A percentile compares a stretch with the other conserved stretches of the same genome.
phyloP scores from a whole-genome alignment of 1,284 basidiomycete species.

The Phlebopus sp. region DNA sequence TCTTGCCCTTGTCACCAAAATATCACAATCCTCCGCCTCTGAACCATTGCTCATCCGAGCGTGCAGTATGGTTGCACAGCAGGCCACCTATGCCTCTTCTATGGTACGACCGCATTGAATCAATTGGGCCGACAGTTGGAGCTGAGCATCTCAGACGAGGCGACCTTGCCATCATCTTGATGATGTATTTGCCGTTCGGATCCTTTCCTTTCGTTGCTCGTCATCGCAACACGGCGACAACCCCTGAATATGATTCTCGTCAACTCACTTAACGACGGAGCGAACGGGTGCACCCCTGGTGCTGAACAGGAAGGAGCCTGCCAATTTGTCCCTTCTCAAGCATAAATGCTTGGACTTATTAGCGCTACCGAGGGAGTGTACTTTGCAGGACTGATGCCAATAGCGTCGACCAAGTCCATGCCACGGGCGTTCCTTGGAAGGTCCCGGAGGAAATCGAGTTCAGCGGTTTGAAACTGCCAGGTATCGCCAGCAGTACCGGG shows the following conservation, averaged over 20 bases:
- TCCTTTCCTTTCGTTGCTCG: not conserved
- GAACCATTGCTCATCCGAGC: too few relatives aligned
- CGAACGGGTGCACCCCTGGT: conserved; percentile 1
- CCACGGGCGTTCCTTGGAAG: not conserved
- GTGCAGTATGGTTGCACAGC: too few relatives aligned
- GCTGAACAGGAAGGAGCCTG: conserved; percentile 12
- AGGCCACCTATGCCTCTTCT: too few relatives aligned
- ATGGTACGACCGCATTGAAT: too few relatives aligned
- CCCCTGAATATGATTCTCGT: conserved; percentile 21
- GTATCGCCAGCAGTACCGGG: conserved; percentile 8
- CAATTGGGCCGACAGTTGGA: too few relatives aligned
- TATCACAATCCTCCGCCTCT: too few relatives aligned
- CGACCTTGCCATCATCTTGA: too few relatives aligned
- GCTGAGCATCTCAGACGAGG: too few relatives aligned
- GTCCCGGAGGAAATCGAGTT: not conserved
- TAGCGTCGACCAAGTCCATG: not conserved
- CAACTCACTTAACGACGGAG: conserved; percentile 2
- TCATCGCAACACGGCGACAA: not conserved
- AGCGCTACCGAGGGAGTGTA: conserved; percentile 2
- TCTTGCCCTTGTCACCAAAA: too few relatives aligned
- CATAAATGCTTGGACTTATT: conserved; percentile 6
- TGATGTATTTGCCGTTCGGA: too few relatives aligned
- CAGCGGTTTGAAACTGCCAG: not conserved
- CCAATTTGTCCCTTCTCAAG: conserved; percentile 6
- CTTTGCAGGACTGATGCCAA: conserved; percentile 2